Evolutionary conservation across 139 green algal species (phyloP), one percentile per base, ranked within the genome.

Genomic region (Penium margaritaceum): DNA sequence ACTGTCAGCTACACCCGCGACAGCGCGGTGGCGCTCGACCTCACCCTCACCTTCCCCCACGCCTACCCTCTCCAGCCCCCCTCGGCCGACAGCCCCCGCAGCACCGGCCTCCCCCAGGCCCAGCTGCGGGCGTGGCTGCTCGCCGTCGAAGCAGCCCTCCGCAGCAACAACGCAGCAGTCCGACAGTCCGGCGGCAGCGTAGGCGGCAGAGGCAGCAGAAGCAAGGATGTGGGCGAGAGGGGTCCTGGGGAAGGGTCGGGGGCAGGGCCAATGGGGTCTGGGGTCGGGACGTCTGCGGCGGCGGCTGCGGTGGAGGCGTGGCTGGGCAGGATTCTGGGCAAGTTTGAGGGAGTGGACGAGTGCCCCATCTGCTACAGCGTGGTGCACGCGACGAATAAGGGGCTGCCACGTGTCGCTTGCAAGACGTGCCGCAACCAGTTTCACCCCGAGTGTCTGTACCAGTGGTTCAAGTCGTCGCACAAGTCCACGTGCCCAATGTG

Each of bases 301-400:
- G 81, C 84, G 21, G 87, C 94, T 27, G 92, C 88, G 1, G 77
- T 98, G 24, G 46, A 33, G 6, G 72, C 94, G 63, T 98, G 93
- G 93, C 86, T 87, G 46, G 4, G 70, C 44, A 96, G 94, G 67
- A 76, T 95, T 2, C 85, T 90, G 47, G 83, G 81, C 38, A 82
- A 90, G 68, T 93, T 94, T 65, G 81, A 87, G 33, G 90, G 88
- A 47, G 81, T 95, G 55, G 90, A 97, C 82, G 87, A 92, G 51
- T 98, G 94, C 83, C 85, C 96, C 5, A 97, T 98, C 79, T 98
- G 94, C 84, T 97, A 95, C 86, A 80, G 63, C 29, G 87, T 97
- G 29, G 77, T 98, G 19, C 85, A 90, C 61, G 72, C 87, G n/a
- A 84, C 84, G n/a, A 89, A 88, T 70, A 84, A 84, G 5, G 81